A percentile compares a stretch with the other conserved stretches of the same genome.
These are phyloP conservation scores for Gymnopilus dilepis DNA, from an alignment of 768 basidiomycete species.

Conservation along the genomic window DNA sequence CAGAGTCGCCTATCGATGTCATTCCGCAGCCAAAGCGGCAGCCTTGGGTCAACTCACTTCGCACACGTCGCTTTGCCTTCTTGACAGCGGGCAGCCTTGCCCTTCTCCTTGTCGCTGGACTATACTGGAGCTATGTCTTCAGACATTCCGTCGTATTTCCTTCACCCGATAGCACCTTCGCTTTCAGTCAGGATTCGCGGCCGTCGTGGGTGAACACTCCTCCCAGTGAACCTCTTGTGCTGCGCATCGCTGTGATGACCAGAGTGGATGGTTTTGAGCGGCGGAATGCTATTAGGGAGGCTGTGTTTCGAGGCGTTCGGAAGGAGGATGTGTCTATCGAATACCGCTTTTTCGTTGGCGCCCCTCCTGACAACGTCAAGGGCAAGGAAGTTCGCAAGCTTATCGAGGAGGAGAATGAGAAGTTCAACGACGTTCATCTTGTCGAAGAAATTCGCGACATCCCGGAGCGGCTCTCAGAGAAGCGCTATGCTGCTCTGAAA, in stretches of 20 bases:
- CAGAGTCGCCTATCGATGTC: not conserved
- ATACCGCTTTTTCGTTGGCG: constrained; percentile 14
- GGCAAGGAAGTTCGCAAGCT: no score
- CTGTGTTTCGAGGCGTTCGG: not conserved
- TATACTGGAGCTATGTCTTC: not conserved
- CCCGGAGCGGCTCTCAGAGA: constrained; percentile 15
- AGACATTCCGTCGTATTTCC: not conserved
- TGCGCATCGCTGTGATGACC: constrained; percentile 11
- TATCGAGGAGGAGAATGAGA: constrained; percentile 1
- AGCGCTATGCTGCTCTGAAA: constrained; percentile 15
- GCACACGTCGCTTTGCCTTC: not conserved
- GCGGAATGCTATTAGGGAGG: constrained; percentile 7
- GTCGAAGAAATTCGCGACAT: constrained; percentile 8
- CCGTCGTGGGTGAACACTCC: constrained; percentile 11
- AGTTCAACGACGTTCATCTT: constrained; percentile 3
- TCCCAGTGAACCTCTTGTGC: not conserved
- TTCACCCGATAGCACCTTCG: not conserved
- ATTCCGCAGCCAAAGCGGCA: not conserved
- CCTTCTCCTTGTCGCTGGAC: not conserved
- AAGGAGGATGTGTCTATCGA: not conserved
- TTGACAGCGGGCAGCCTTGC: not conserved
- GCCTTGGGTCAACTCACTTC: not conserved
- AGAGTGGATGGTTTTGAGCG: constrained; percentile 14
- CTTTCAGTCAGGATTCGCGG: not conserved
- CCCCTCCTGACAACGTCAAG: not conserved